Percentiles rank a stretch among this genome's conserved stretches.
phyloP scores from a whole-genome alignment of 257 asterid genomes.

The Ligustrum vulgare region DNA sequence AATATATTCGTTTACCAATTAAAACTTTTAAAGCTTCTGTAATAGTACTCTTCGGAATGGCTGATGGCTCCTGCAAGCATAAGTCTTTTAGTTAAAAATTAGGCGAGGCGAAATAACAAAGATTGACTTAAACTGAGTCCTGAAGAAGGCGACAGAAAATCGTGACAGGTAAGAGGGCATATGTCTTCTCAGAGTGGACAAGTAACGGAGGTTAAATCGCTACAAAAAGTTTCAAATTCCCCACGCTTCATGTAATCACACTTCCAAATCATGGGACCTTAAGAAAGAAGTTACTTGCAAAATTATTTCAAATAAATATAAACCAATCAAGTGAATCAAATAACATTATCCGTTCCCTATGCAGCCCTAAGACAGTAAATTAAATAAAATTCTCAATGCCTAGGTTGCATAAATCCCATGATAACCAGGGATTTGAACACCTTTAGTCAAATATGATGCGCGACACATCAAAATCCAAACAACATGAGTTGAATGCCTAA shows the following conservation, averaged over 20 bases:
- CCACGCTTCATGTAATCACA: background rate
- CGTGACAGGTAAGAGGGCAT: too few relatives aligned
- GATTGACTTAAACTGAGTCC: too few relatives aligned
- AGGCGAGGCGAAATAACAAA: background rate
- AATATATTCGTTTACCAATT: slow-evolving; percentile 30
- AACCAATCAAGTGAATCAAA: too few relatives aligned
- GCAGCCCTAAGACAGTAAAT: too few relatives aligned
- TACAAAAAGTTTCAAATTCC: background rate
- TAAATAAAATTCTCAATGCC: too few relatives aligned
- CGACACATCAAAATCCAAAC: background rate
- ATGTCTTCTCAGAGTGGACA: too few relatives aligned
- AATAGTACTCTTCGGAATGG: slow-evolving; percentile 33
- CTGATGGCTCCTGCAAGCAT: slow-evolving; percentile 39
- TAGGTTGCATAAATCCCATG: too few relatives aligned
- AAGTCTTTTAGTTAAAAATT: background rate
- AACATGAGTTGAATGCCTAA: background rate
- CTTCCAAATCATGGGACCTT: background rate
- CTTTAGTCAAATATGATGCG: background rate
- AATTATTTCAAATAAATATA: too few relatives aligned
- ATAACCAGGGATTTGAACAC: background rate
- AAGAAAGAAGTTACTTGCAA: background rate
- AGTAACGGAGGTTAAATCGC: too few relatives aligned
- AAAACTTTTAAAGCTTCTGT: slow-evolving; percentile 45
- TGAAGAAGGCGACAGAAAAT: too few relatives aligned
- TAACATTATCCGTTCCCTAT: too few relatives aligned